Evolutionary conservation across 352 stramenopile species (phyloP), one percentile per base, ranked within the genome.

Genomic region (Pythium vanterpoolii): DNA sequence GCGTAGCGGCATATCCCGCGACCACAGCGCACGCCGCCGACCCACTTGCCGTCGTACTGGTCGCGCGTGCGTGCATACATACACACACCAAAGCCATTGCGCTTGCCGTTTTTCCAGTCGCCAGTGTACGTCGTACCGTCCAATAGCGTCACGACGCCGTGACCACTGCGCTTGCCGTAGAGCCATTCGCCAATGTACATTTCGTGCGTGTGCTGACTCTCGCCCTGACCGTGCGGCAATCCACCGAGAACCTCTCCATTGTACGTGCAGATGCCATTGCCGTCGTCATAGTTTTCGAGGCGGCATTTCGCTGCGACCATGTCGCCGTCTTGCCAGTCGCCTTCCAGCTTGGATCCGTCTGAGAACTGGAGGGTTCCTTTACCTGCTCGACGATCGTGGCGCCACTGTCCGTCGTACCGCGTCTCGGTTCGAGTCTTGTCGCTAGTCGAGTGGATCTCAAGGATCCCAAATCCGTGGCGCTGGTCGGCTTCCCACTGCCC

Each of bases 81-180:
- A 36, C 80, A 91, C 19, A 60, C 67, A 10, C 89, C 88, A 52
- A 93, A 92, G 34, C 89, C 87, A 55, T 96, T 95, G 28, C 84
- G 77, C 39, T 87, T 86, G 39, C 86, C 80, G 36, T 87, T 92
- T 39, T 79, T 75, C 84, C 85, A 97, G 52, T 95, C 84, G 27
- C 89, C 89, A 5, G 62, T 72, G 60, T 93, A 96, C 19, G 81
- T 77, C 7, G 84, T 94, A n/a, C 88, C 84, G 54, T 97, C 89
- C 0, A 64, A 62, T 4, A 84, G 61, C 13, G 76, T 90, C 8
- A 48, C 62, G 11, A 78, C 64, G 4, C 79, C 80, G 18, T 84
- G 65, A 5, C 83, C 80, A 48, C 69, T 77, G 30, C 83, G 79
- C 49, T 68, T 68, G 0, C 80, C 83, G 14, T 62, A 51, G 1